Evolutionary conservation across 225 moss, liverwort and hornwort genomes (phyloP).

Genomic region (Neckera pumila): DNA sequence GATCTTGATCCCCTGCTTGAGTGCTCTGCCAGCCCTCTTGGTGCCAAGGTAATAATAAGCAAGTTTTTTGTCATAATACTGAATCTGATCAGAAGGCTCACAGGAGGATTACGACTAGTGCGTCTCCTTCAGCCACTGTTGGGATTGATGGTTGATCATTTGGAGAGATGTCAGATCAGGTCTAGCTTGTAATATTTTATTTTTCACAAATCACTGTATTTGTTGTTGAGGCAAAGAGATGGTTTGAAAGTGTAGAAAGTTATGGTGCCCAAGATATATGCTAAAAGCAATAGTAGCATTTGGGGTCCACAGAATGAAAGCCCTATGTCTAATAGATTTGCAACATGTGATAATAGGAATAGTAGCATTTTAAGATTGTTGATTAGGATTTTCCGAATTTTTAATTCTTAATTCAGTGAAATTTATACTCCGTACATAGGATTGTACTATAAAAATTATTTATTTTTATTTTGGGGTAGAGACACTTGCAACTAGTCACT

Average conservation of each 20-base stretch:
- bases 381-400: not conserved
- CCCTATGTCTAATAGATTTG: not conserved
- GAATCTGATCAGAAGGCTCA: not conserved
- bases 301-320: not conserved
- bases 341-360: not conserved
- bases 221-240: not conserved
- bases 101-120: not conserved
- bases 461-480: not conserved
- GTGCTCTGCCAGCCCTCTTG: conserved; percentile 68
- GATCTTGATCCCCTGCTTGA: conserved; percentile 55
- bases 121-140: not conserved
- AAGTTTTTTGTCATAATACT: not conserved
- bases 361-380: not conserved
- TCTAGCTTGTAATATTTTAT: not conserved
- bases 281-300: not conserved
- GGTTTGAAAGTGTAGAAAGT: not conserved
- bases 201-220: not conserved
- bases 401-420: not conserved
- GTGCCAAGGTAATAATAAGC: conserved; percentile 49
- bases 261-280: not conserved
- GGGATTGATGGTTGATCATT: not conserved
- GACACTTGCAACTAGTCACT: not conserved
- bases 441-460: not conserved
- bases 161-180: not conserved
- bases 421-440: not conserved